These are phyloP conservation scores for Suillus subluteus DNA, from an alignment of 768 basidiomycete species.

Conservation along the genomic window DNA sequence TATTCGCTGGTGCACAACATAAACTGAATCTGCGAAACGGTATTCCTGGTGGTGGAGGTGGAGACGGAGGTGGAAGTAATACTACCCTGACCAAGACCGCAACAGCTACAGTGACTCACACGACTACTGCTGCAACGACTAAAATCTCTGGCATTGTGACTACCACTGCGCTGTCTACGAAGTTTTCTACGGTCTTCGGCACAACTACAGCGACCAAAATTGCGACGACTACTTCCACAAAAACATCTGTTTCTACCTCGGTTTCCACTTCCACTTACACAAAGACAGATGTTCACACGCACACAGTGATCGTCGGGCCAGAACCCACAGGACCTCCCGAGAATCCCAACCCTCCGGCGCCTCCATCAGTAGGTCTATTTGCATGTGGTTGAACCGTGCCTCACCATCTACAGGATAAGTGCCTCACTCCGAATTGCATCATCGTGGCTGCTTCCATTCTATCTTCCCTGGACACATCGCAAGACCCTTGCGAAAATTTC, in stretches of 20 bases:
- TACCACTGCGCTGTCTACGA: constrained; percentile 38
- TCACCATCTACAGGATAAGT: constrained; percentile 53
- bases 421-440: constrained; percentile 81
- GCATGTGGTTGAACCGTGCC: constrained; percentile 1
- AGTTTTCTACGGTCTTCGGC: constrained; percentile 36
- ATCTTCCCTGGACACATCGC: constrained; percentile 72
- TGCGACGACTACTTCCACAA: constrained; percentile 42
- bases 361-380: constrained; percentile 49
- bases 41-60: constrained; percentile 30
- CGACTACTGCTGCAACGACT: constrained; percentile 29
- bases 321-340: constrained; percentile 48
- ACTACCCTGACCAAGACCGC: constrained; percentile 38
- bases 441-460: constrained; percentile 82
- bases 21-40: constrained; percentile 60
- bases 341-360: constrained; percentile 55
- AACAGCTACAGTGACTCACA: constrained; percentile 35
- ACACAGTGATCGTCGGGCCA: constrained; percentile 45
- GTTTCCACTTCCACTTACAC: constrained; percentile 38
- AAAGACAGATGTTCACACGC: constrained; percentile 39
- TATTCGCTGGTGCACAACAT: constrained; percentile 90
- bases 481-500: constrained; percentile 96
- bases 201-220: constrained; percentile 44
- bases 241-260: constrained; percentile 40
- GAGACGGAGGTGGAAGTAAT: constrained; percentile 29
- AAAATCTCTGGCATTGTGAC: constrained; percentile 31